Percentiles rank a stretch among this genome's conserved stretches.
phyloP scores from a whole-genome alignment of 306 rosid genomes.

The Mimosa bimucronata region DNA sequence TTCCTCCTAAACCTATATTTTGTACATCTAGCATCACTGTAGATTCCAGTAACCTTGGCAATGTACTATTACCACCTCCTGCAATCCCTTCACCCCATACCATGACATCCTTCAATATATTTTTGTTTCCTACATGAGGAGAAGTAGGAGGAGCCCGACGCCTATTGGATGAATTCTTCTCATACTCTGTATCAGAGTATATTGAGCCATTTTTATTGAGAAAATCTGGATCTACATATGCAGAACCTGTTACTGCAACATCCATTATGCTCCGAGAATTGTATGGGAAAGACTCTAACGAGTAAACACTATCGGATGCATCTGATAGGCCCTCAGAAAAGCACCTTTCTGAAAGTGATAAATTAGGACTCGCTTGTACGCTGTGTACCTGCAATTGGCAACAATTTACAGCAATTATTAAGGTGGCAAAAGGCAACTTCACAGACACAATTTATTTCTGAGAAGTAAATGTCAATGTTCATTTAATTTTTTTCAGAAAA shows the following conservation, averaged over 20 bases:
- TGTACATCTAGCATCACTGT: slow-evolving; percentile 68
- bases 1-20: slow-evolving; percentile 73
- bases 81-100: slow-evolving; percentile 80
- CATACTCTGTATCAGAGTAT: slow-evolving; percentile 13
- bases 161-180: slow-evolving; percentile 44
- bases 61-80: slow-evolving; percentile 54
- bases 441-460: too few relatives aligned
- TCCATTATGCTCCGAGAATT: slow-evolving; percentile 45
- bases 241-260: slow-evolving; percentile 59
- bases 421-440: neutral
- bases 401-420: slow-evolving; percentile 34
- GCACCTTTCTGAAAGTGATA: slow-evolving; percentile 78
- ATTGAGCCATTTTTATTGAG: neutral
- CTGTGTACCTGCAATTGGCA: slow-evolving; percentile 68
- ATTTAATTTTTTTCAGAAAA: neutral
- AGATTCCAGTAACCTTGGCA: slow-evolving; percentile 78
- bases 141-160: slow-evolving; percentile 45
- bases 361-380: slow-evolving; percentile 72
- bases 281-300: slow-evolving; percentile 53
- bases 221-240: slow-evolving; percentile 24
- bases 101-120: slow-evolving; percentile 76
- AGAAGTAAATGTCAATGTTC: neutral
- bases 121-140: slow-evolving; percentile 49
- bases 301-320: slow-evolving; percentile 57
- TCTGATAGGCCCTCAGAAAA: slow-evolving; percentile 79